Base-by-base conservation (phyloP, 129 eudicot species). In the Lactuca sativa region DNA sequence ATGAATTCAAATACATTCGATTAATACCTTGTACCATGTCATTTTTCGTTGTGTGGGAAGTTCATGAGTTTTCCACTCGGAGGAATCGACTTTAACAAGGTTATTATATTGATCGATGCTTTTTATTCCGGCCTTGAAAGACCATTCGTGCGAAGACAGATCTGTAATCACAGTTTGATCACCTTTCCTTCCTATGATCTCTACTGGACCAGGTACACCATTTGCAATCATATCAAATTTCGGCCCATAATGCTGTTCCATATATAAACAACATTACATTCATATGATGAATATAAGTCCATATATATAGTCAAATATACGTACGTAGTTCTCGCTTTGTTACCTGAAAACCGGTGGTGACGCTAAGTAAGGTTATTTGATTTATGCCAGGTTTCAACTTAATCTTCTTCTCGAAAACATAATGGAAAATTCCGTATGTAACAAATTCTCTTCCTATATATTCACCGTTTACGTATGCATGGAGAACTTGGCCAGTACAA, bases 1-100 rank as follows among this genome's bases (percentile, higher is more conserved):
- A 53, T 17, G 58, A 53, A n/a, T n/a, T n/a, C n/a, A n/a, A 53
- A n/a, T 53, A 47, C n/a, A n/a, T 11, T 52, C 2, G 8, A 5
- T 51, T 6, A 10, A 12, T 89, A 86, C 96, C 92, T 89, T 90
- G 81, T 87, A 90, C 97, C 97, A 90, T 18, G 89, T 87, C 78
- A 90, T 36, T 51, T 11, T 77, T 17, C 77, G 73, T 49, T 84
- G 76, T 38, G 64, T 57, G 0, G 95, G 97, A 41, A 82, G 73
- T 0, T 59, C 17, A 9, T 71, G 32, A 4, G 77, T 15, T 32
- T 44, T 59, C 96, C 93, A 86, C 32, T 36, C 25, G 14, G 73
- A 32, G 16, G 82, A 54, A 16, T 44, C 17, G 0, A 48, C 13
- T 13, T 67, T 54, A 16, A 56, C 77, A 5, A 83, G 16, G 36